A percentile compares a stretch with the other conserved stretches of the same genome.
phyloP scores from a whole-genome alignment of 164 flowering plant species.

The Dillenia turbinata region DNA sequence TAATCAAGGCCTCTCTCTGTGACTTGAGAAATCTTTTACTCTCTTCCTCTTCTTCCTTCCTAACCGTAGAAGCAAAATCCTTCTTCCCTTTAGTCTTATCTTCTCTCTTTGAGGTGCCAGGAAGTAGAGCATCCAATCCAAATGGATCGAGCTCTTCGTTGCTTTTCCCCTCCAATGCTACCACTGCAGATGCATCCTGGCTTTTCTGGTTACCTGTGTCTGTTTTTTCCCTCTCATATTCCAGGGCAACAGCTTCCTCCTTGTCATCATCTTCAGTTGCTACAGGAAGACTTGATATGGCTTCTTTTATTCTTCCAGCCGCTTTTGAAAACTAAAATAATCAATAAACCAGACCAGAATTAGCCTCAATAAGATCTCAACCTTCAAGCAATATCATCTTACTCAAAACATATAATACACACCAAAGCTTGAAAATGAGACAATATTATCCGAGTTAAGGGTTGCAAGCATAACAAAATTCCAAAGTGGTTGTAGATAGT shows the following conservation, averaged over 20 bases:
- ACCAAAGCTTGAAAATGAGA: too few species aligned
- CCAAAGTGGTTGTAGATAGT: too few species aligned
- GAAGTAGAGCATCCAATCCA: constrained; percentile 77
- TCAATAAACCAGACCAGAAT: constrained; percentile 9
- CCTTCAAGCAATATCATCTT: too few species aligned
- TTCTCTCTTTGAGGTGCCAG: constrained; percentile 41
- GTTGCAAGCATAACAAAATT: too few species aligned
- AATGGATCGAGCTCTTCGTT: constrained; percentile 77
- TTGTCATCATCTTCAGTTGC: constrained; percentile 74
- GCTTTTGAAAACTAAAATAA: constrained; percentile 75
- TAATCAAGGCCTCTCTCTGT: constrained; percentile 73
- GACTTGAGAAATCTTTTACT: constrained; percentile 56
- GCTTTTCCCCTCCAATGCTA: constrained; percentile 18
- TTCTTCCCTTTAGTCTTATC: constrained; percentile 51
- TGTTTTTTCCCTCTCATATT: constrained; percentile 26
- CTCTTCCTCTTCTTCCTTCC: constrained; percentile 58
- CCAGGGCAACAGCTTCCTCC: constrained; percentile 65
- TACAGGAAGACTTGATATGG: constrained; percentile 68
- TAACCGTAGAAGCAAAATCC: constrained; percentile 26
- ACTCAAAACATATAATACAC: too few species aligned
- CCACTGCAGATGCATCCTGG: constrained; percentile 16
- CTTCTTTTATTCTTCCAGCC: constrained; percentile 60
- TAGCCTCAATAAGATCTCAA: too few species aligned
- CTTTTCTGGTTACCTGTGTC: constrained; percentile 17
- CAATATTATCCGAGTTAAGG: too few species aligned